Conservation (phyloP, 2,329 filamentous ascomycete species). For the Eutypa lata region DNA sequence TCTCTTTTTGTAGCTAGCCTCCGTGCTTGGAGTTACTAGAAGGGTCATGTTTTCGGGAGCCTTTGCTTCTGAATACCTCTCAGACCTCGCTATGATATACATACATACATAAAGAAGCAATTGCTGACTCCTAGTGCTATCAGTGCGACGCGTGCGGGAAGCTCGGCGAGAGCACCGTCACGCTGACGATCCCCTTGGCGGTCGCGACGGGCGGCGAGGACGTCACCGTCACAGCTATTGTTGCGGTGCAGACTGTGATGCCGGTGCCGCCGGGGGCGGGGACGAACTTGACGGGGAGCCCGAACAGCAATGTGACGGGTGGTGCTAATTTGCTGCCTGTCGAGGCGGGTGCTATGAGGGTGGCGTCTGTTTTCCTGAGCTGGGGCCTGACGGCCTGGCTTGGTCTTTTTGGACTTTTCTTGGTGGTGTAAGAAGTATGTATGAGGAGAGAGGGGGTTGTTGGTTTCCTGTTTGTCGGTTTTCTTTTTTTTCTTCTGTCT, state of each 20-base stretch:
- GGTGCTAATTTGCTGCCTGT: conserved; percentile 5
- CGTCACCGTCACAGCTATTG: conserved; percentile 11
- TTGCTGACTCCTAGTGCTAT: too few relatives aligned
- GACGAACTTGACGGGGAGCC: neutral
- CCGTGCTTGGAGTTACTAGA: too few relatives aligned
- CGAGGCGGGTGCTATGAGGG: conserved; percentile 4
- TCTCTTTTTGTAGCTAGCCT: too few relatives aligned
- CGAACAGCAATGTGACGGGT: neutral
- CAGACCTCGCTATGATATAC: too few relatives aligned
- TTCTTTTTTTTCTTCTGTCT: neutral
- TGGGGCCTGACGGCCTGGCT: conserved; percentile 21
- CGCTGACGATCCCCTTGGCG: conserved; percentile 29
- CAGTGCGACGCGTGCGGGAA: conserved; percentile 30
- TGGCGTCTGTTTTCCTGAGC: conserved; percentile 3
- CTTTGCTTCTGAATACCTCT: too few relatives aligned
- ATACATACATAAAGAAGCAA: too few relatives aligned
- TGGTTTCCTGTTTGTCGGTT: neutral
- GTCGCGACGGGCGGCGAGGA: conserved; percentile 8
- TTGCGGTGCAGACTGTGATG: conserved; percentile 22
- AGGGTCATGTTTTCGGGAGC: too few relatives aligned
- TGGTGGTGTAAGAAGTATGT: conserved; percentile 23
- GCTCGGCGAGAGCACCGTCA: conserved; percentile 28
- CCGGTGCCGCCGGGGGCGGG: conserved; percentile 12
- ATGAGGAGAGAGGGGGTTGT: conserved; percentile 9
- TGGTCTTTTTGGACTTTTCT: conserved; percentile 18